Conservation (phyloP, 352 stramenopile species). For the Globisporangium middletonii region DNA sequence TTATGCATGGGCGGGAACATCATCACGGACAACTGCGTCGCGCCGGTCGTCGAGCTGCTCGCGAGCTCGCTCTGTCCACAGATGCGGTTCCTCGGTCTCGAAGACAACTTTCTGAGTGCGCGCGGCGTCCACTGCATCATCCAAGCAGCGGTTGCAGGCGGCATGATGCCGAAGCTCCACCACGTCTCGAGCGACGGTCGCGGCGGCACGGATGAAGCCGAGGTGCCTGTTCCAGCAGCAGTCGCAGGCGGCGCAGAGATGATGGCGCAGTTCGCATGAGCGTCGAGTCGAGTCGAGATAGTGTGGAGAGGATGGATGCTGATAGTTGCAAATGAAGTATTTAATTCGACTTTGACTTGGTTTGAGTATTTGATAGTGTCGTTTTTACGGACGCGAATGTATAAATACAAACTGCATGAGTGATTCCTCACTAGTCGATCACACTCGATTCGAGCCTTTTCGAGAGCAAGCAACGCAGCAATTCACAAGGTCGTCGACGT, state of each 20-base stretch:
- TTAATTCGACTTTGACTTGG: background rate
- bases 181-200: slow-evolving; percentile 41
- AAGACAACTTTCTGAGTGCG: slow-evolving; percentile 76
- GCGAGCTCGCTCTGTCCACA: slow-evolving; percentile 27
- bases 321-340: background rate
- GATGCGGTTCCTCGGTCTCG: slow-evolving; percentile 65
- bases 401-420: too few species aligned
- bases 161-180: slow-evolving; percentile 40
- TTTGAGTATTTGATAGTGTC: background rate
- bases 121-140: slow-evolving; percentile 60
- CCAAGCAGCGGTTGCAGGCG: slow-evolving; percentile 34
- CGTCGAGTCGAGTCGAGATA: background rate
- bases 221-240: background rate
- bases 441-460: too few species aligned
- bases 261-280: background rate
- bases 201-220: slow-evolving; percentile 4
- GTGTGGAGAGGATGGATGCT: background rate
- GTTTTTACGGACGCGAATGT: too few species aligned
- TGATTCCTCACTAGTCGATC: too few species aligned
- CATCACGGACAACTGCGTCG: slow-evolving; percentile 73
- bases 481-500: too few species aligned
- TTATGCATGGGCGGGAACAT: slow-evolving; percentile 78
- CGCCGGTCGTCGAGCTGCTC: slow-evolving; percentile 37
- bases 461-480: too few species aligned
- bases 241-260: background rate